Evolutionary conservation across 805 yeast genomes (phyloP), one percentile per base, ranked within the genome.

Genomic region (Blastobotrys muscicola): DNA sequence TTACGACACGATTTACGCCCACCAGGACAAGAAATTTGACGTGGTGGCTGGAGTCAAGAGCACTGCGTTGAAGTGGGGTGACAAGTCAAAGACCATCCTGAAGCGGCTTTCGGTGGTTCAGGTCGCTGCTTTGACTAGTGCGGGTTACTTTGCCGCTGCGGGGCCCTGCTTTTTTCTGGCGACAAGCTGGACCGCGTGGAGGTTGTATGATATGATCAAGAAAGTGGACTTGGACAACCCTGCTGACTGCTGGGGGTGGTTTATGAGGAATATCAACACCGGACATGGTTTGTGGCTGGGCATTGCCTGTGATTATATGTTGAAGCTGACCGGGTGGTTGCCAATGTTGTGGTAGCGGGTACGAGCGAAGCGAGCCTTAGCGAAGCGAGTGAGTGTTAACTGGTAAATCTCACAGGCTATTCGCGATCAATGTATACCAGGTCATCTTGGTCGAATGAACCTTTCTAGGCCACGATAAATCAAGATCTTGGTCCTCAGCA

Each of bases 1-100:
- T 42, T 92, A 92, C 64, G 99, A 92, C 62, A 86, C 98, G 2
- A 76, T 92, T 33, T 92, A 92, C 61, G 99, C 98, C 0, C 99
- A 92, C 60, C 99, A 92, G 66, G 99, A 92, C 64, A 92, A 92
- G 65, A 65, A 62, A 42, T 92, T 82, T 56, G 99, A 92, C 64
- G 66, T 85, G 42, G 71, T 74, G 45, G 97, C 95, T 0, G 98
- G 98, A 14, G 82, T 92, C 53, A 87, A 87, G 61, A 85, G 95
- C 1, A 87, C 97, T 0, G 99, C 99, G 6, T 71, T 92, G 52
- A 89, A 84, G 2, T 94, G 98, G 98, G 94, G 94, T 7, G 75
- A 73, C 15, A 72, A 75, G 29, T 75, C 95, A 0, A 87, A 83
- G 59, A 72, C 77, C 8, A 76, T 87, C 35, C 69, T 84, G 54